Evolutionary conservation across 225 moss, liverwort and hornwort species (phyloP), one percentile per base, ranked within the genome.

Genomic region (Sphagnum contortum): DNA sequence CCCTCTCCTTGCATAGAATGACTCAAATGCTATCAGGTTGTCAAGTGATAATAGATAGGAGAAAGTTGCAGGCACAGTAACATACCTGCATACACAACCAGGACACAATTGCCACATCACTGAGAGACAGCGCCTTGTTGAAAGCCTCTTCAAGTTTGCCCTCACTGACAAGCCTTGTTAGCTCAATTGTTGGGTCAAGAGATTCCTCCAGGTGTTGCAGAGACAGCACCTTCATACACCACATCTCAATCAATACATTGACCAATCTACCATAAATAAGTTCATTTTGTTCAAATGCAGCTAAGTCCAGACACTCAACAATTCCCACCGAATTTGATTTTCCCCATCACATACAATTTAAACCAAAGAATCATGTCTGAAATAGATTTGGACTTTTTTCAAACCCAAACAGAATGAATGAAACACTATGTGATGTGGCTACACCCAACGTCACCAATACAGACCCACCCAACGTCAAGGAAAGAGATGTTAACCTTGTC

Each of bases 61-160:
- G 29, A 29, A 29, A 29, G 29, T 29, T 29, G 29, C 1, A 29
- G 29, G 29, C 29, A 0, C 29, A 29, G 29, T 29, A 29, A 57
- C 58, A 12, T 78, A 95, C 95, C 95, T 92, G 92, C 65, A 80
- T 83, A 72, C 95, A 95, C 63, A 95, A 89, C 95, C 95, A 95
- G 62, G 92, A 90, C 48, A 95, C 95, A 58, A 92, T 88, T 14
- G 95, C 95, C 58, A 95, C 95, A 70, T 95, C 95, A 66, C 95
- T 95, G 12, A 90, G 78, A 5, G 95, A 95, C 3, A 92, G 88
- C 29, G 95, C 95, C 80, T 88, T 95, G 85, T 89, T 95, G 67
- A 95, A 95, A 13, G 95, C 95, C 72, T 95, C 95, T 76, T 95
- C 95, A 61, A 95, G 86, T 66, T 90, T 95, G 47, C 79, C 79